Evolutionary conservation across 805 yeast species (phyloP), one percentile per base, ranked within the genome.

Genomic region (Yarrowia osloensis): DNA sequence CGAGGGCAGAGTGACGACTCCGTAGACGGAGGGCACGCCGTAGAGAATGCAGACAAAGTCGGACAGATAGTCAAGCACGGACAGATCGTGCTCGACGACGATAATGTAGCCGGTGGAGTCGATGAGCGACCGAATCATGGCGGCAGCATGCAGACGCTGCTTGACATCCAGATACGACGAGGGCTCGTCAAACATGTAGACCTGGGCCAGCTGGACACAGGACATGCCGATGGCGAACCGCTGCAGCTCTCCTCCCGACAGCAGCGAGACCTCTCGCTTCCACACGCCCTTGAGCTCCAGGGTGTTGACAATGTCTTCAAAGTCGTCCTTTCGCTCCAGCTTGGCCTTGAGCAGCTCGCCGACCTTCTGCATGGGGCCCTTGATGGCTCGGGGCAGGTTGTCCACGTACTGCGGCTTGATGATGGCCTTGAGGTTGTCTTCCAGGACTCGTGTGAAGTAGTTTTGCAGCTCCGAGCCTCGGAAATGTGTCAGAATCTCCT

Each of bases 151-250:
- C 79, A 95, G 86, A 86, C 99, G 94, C 81, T 95, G 99, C 81
- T 95, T 95, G 72, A 95, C 98, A 85, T 95, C 99, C 78, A 95
- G 82, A 81, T 95, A 95, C 12, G 99, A 95, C 21, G 98, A 93
- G 55, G 99, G 99, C 82, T 95, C 99, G 81, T 95, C 99, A 79
- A 95, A 95, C 99, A 95, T 95, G 81, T 95, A 95, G 52, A 95
- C 98, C 73, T 91, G 90, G 67, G 98, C 98, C 35, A 81, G 82
- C 81, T 94, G 98, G 55, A 93, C 92, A 83, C 97, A 91, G 17
- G 98, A 90, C 92, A 95, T 89, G 73, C 95, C 99, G 77, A 95
- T 88, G 57, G 99, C 98, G 77, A 95, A 95, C 82, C 99, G 88
- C 82, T 95, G 99, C 77, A 95, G 84, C 81, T 95, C 99, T 79